Evolutionary conservation across 2,329 filamentous ascomycete genomes (phyloP).

Genomic region (Neonectria coccinea): DNA sequence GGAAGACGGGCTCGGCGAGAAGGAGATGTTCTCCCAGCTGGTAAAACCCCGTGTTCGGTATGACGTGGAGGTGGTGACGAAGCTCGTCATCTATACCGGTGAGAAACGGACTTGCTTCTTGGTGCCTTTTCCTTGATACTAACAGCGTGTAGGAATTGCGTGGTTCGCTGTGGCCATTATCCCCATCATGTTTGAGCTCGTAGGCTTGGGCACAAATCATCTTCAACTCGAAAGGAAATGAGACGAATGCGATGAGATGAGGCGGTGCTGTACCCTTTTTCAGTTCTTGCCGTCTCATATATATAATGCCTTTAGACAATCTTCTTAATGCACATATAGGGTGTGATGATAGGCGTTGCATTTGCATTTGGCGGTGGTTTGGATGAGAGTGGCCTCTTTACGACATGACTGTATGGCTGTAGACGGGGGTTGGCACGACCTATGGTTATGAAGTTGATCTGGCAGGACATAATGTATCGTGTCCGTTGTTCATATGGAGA

Average conservation of each 20-base stretch:
- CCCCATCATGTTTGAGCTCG: slow-evolving; percentile 76
- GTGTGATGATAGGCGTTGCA: slow-evolving; percentile 37
- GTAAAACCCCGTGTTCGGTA: slow-evolving; percentile 91
- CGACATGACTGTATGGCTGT: slow-evolving; percentile 26
- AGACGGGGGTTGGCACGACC: slow-evolving; percentile 20
- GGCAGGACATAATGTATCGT: slow-evolving; percentile 7
- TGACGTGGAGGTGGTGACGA: slow-evolving; percentile 98
- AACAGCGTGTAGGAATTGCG: slow-evolving; percentile 73
- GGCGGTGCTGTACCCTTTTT: slow-evolving; percentile 14
- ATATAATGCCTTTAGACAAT: slow-evolving; percentile 36
- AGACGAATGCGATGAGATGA: slow-evolving; percentile 34
- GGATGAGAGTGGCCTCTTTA: slow-evolving; percentile 12
- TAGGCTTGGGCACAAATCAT: slow-evolving; percentile 63
- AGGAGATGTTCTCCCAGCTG: slow-evolving; percentile 85
- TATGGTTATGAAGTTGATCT: slow-evolving; percentile 9
- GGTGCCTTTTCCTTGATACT: slow-evolving; percentile 7
- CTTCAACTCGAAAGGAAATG: slow-evolving; percentile 45
- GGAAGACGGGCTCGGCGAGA: slow-evolving; percentile 70
- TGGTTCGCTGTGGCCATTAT: slow-evolving; percentile 83
- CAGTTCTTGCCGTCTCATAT: slow-evolving; percentile 23
- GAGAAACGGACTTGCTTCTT: slow-evolving; percentile 48
- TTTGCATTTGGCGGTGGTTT: slow-evolving; percentile 17
- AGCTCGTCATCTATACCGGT: slow-evolving; percentile 95
- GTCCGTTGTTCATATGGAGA: not conserved
- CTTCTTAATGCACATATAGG: slow-evolving; percentile 42